Conservation (phyloP, 2,329 filamentous ascomycete genomes). For the Colletotrichum sp. region DNA sequence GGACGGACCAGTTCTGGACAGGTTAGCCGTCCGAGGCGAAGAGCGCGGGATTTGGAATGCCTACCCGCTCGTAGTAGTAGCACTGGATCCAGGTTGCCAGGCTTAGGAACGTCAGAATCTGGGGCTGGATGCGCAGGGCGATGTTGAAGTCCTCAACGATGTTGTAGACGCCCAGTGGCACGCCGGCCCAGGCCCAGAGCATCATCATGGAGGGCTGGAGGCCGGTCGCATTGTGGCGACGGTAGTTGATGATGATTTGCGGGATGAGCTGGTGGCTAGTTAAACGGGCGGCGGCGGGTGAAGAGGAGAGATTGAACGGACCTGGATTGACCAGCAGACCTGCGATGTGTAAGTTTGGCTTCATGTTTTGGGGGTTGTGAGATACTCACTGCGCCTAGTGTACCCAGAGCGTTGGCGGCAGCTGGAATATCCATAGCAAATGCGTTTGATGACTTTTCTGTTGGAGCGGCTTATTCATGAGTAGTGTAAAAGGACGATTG, state of each 20-base stretch:
- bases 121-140: slow-evolving; percentile 45
- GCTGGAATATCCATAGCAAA: slow-evolving; percentile 56
- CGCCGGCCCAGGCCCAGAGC: slow-evolving; percentile 70
- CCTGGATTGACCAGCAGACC: slow-evolving; percentile 70
- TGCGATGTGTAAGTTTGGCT: slow-evolving; percentile 26
- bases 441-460: neutral
- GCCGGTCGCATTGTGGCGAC: slow-evolving; percentile 67
- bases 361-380: neutral
- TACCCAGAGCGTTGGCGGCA: slow-evolving; percentile 63
- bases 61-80: slow-evolving; percentile 43
- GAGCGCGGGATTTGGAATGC: slow-evolving; percentile 25
- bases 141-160: slow-evolving; percentile 45
- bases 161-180: slow-evolving; percentile 63
- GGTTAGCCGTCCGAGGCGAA: neutral
- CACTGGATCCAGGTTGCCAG: slow-evolving; percentile 48
- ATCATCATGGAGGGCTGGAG: slow-evolving; percentile 75
- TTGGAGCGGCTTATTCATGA: fast-evolving
- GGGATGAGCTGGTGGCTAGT: slow-evolving; percentile 60
- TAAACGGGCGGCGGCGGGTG: neutral
- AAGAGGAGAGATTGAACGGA: slow-evolving; percentile 27
- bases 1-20: slow-evolving; percentile 54
- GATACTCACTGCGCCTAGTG: slow-evolving; percentile 55
- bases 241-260: slow-evolving; percentile 72
- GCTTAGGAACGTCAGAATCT: slow-evolving; percentile 46
- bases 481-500: neutral